phyloP scores from a whole-genome alignment of 2,329 filamentous ascomycete genomes.

The Pseudogymnoascus sp. region DNA sequence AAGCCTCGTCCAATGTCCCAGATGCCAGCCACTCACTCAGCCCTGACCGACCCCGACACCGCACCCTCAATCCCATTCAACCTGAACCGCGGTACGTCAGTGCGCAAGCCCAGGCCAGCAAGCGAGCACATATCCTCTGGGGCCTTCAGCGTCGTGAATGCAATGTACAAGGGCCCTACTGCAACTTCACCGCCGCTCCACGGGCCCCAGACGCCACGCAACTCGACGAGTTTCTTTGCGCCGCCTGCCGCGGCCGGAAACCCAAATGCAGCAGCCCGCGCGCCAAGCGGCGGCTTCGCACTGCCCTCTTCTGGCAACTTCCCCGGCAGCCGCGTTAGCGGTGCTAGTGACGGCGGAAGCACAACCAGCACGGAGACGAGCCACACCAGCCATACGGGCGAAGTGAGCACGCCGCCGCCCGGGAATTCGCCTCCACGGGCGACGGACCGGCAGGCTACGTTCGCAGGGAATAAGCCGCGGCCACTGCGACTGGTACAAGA shows the following conservation, averaged over 20 bases:
- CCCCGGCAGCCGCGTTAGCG: slow-evolving; percentile 51
- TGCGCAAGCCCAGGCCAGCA: slow-evolving; percentile 46
- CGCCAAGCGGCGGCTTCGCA: slow-evolving; percentile 43
- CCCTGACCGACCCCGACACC: slow-evolving; percentile 60
- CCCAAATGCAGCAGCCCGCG: slow-evolving; percentile 45
- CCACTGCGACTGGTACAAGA: slow-evolving; percentile 85
- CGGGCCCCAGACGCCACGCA: slow-evolving; percentile 45
- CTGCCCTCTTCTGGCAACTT: slow-evolving; percentile 52
- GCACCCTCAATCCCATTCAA: slow-evolving; percentile 70
- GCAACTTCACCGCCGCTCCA: slow-evolving; percentile 51
- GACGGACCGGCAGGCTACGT: slow-evolving; percentile 47
- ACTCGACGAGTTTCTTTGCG: slow-evolving; percentile 58
- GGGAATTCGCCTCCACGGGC: slow-evolving; percentile 47
- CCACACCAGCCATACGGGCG: slow-evolving; percentile 58
- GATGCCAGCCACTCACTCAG: slow-evolving; percentile 38
- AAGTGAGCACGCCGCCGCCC: slow-evolving; percentile 45
- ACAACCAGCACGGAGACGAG: slow-evolving; percentile 51
- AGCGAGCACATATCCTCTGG: slow-evolving; percentile 53
- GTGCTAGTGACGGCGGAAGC: slow-evolving; percentile 26
- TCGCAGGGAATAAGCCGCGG: slow-evolving; percentile 67
- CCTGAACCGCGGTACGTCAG: slow-evolving; percentile 47
- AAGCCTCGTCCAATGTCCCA: slow-evolving; percentile 51
- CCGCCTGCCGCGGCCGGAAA: slow-evolving; percentile 43
- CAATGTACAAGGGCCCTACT: slow-evolving; percentile 77
- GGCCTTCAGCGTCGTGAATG: slow-evolving; percentile 70